Evolutionary conservation across 2,329 filamentous ascomycete genomes (phyloP).

Genomic region (Pseudocercospora eumusae): DNA sequence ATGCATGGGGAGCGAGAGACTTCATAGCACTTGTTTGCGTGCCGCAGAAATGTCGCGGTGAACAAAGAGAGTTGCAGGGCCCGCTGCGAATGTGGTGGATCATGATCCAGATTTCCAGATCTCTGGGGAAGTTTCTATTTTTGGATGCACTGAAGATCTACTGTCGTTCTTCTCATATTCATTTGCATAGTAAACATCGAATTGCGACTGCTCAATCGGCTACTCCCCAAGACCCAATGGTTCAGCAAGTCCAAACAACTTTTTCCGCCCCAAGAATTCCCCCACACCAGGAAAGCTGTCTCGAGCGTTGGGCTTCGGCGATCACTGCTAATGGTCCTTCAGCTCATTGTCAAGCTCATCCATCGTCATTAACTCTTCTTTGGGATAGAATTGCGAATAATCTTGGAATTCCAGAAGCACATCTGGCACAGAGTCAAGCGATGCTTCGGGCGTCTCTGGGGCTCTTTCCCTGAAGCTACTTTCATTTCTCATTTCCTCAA

Average conservation of each 20-base stretch:
- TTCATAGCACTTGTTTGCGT: slow-evolving; percentile 8
- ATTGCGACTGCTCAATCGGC: too few species aligned
- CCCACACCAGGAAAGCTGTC: background rate
- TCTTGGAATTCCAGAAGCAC: background rate
- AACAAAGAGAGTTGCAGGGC: background rate
- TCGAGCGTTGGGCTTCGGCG: background rate
- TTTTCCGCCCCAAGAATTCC: too few species aligned
- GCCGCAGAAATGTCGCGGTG: background rate
- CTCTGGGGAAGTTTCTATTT: background rate
- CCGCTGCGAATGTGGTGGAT: background rate
- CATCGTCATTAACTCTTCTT: background rate
- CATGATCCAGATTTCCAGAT: background rate
- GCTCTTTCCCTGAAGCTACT: background rate
- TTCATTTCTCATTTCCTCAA: background rate
- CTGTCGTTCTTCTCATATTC: too few species aligned
- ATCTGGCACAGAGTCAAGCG: background rate
- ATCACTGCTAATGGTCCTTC: background rate
- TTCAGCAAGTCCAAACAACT: too few species aligned
- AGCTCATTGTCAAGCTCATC: background rate
- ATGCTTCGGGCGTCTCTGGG: background rate
- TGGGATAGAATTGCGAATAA: background rate
- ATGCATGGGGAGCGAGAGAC: background rate
- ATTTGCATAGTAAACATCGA: too few species aligned
- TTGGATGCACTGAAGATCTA: background rate
- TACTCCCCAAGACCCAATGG: too few species aligned